A percentile compares a stretch with the other conserved stretches of the same genome.
Conservation (phyloP, 768 basidiomycete genomes). For the Tephrocybe sp. region DNA sequence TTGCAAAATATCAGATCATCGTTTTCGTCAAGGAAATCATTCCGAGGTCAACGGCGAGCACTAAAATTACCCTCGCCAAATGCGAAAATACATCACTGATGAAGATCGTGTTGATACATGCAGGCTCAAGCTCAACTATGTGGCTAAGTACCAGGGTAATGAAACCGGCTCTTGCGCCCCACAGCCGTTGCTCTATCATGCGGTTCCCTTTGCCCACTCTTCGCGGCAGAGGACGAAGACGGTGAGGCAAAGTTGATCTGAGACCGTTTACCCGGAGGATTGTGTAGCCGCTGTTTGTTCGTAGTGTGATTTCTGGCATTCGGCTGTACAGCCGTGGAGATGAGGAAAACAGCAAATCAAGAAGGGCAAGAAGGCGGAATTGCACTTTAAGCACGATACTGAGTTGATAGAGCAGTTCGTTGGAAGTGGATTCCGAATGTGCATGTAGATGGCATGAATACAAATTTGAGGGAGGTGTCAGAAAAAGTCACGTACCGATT, state of each 20-base stretch:
- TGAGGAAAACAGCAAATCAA: constrained; percentile 14
- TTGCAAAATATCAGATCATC: too few species aligned
- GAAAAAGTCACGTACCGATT: constrained; percentile 60
- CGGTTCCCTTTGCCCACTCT: constrained; percentile 14
- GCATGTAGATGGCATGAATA: constrained; percentile 24
- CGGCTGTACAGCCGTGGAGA: constrained; percentile 51
- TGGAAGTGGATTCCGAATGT: not conserved
- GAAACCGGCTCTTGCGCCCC: constrained; percentile 28
- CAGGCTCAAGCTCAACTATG: too few species aligned
- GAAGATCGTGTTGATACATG: too few species aligned
- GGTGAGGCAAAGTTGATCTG: constrained; percentile 58
- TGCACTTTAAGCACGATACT: not conserved
- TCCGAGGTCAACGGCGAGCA: too few species aligned
- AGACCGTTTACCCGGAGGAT: constrained; percentile 50
- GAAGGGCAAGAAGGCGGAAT: constrained; percentile 18
- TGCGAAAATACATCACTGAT: too few species aligned
- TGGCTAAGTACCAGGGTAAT: not conserved
- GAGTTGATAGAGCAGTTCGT: not conserved
- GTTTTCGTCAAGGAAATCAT: too few species aligned
- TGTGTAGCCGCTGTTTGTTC: constrained; percentile 56
- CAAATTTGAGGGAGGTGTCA: not conserved
- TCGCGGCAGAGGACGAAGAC: constrained; percentile 13
- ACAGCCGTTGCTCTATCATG: constrained; percentile 3
- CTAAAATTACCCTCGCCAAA: too few species aligned
- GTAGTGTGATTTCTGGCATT: constrained; percentile 57